Evolutionary conservation across 2,329 filamentous ascomycete genomes (phyloP), one percentile per base, ranked within the genome.

Genomic region (Canariomyces notabilis): DNA sequence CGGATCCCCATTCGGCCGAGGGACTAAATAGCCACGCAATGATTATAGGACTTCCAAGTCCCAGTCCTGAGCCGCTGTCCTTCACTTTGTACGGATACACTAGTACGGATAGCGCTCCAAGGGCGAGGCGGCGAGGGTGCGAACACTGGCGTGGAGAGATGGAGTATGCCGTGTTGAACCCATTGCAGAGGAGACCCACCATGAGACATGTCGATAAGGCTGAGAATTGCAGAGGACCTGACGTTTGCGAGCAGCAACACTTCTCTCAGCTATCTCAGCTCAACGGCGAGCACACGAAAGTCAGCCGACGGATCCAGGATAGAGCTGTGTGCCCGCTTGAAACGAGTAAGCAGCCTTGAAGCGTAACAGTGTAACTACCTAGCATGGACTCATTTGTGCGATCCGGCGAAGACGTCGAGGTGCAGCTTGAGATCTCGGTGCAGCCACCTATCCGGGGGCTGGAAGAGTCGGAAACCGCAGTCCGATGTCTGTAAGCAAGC

Each of bases 391-490:
- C 21, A 21, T 35, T 20, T 37, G 34, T 12, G 29, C 31, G 12
- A 9, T 31, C 35, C 22, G 11, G 19, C 21, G 22, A 37, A 31
- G 37, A 22, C 41, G 22, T 51, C 45, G 53, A 34, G 44, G 20
- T 37, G 33, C 23, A 41, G 38, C 41, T 42, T 37, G n/a, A n/a
- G n/a, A 49, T 53, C 51, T n/a, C n/a, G n/a, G n/a, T n/a, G n/a
- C n/a, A n/a, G n/a, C n/a, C n/a, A n/a, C n/a, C n/a, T n/a, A n/a
- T n/a, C n/a, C n/a, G 38, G 33, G 44, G 49, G 23, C 42, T 49
- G 51, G 52, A 51, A 49, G 49, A 45, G n/a, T n/a, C 50, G 54
- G 54, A 44, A 49, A 34, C n/a, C 16, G 38, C 32, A 40, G 44
- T 45, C 50, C 46, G 47, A 20, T 15, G 18, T 15, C 15, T 20